Percentiles rank a stretch among this genome's conserved stretches.
Evolutionary conservation across 768 basidiomycete genomes (phyloP).

Genomic region (Boletus huronensis): DNA sequence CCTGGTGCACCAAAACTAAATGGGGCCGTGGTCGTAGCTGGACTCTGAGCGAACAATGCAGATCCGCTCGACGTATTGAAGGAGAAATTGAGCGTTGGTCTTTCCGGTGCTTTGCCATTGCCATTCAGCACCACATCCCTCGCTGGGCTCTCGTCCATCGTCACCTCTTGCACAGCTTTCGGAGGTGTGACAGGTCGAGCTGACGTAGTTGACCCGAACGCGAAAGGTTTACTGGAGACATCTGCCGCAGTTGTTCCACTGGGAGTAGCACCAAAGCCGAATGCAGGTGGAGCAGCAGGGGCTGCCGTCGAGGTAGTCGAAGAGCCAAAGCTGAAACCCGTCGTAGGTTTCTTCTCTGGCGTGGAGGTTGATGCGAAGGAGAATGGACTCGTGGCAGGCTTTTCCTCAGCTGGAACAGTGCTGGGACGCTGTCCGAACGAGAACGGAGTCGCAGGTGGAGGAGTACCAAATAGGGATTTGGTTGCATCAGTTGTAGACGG

Average conservation of each 20-base stretch:
- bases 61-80: conserved; percentile 41
- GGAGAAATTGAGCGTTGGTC: conserved; percentile 45
- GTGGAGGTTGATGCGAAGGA: conserved; percentile 34
- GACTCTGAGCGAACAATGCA: conserved; percentile 35
- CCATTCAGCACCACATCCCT: conserved; percentile 53
- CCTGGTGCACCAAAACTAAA: conserved; percentile 35
- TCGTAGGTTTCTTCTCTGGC: conserved; percentile 34
- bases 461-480: conserved; percentile 41
- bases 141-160: conserved; percentile 81
- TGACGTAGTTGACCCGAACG: conserved; percentile 44
- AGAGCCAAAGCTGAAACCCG: conserved; percentile 43
- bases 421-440: conserved; percentile 38
- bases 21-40: conserved; percentile 29
- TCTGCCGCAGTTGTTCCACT: conserved; percentile 37
- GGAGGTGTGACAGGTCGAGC: conserved; percentile 65
- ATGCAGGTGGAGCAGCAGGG: conserved; percentile 32
- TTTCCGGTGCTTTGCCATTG: conserved; percentile 33
- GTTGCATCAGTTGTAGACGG: conserved; percentile 33
- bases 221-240: conserved; percentile 49
- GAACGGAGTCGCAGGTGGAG: conserved; percentile 34
- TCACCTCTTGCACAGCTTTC: conserved; percentile 60
- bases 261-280: conserved; percentile 47
- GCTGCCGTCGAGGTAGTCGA: conserved; percentile 34
- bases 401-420: conserved; percentile 24
- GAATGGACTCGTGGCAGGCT: conserved; percentile 18